Conservation (phyloP, 495 filamentous ascomycete genomes). For the Talaromyces stipitatus region DNA sequence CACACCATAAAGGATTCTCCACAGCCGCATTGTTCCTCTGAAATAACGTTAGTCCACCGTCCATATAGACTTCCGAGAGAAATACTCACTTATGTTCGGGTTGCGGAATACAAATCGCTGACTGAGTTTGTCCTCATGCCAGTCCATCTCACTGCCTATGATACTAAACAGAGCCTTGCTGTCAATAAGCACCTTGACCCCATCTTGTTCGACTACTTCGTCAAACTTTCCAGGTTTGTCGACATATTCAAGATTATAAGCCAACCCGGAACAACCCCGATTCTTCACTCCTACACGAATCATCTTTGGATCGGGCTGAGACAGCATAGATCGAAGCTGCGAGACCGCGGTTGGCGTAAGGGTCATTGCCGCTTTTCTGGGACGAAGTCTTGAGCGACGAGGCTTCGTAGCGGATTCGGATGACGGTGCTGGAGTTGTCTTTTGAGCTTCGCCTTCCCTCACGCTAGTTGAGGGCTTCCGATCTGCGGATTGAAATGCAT, state of each 20-base stretch:
- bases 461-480: slow-evolving; percentile 15
- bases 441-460: slow-evolving; percentile 60
- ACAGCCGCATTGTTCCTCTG: slow-evolving; percentile 95
- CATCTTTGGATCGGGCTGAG: slow-evolving; percentile 78
- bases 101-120: slow-evolving; percentile 89
- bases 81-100: slow-evolving; percentile 89
- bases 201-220: slow-evolving; percentile 90
- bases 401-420: slow-evolving; percentile 35
- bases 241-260: slow-evolving; percentile 95
- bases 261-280: slow-evolving; percentile 87
- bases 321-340: slow-evolving; percentile 65
- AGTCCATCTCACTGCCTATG: slow-evolving; percentile 99
- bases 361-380: slow-evolving; percentile 87
- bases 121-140: slow-evolving; percentile 91
- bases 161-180: slow-evolving; percentile 96
- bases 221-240: slow-evolving; percentile 83
- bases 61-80: neutral
- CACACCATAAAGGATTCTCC: slow-evolving; percentile 94
- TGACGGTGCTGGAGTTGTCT: slow-evolving; percentile 32
- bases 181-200: slow-evolving; percentile 92
- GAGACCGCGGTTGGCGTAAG: slow-evolving; percentile 69
- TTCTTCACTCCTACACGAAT: slow-evolving; percentile 94
- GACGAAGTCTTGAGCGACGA: slow-evolving; percentile 58
- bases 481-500: slow-evolving; percentile 11
- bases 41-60: slow-evolving; percentile 24